phyloP scores from a whole-genome alignment of 2,329 filamentous ascomycete species.

The Microcera coccophila region DNA sequence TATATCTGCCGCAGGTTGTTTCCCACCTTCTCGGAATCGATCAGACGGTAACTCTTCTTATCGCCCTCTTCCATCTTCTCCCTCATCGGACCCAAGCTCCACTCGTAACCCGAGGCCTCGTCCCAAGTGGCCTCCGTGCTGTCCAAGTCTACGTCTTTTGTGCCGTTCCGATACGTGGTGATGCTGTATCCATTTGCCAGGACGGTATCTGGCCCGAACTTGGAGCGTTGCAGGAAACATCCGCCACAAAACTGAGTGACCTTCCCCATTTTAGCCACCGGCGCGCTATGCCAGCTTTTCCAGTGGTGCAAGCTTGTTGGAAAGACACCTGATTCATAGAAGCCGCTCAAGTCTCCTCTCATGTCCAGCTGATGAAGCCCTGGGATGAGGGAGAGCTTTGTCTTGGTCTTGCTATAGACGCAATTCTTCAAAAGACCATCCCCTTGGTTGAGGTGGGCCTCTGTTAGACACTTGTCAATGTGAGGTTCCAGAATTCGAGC shows the following conservation, averaged over 20 bases:
- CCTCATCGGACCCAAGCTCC: constrained; percentile 51
- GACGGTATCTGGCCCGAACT: constrained; percentile 44
- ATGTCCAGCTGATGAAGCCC: constrained; percentile 57
- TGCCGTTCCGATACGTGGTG: constrained; percentile 42
- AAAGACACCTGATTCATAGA: constrained; percentile 55
- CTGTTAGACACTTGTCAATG: constrained; percentile 45
- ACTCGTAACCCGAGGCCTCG: constrained; percentile 46
- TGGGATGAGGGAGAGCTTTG: constrained; percentile 52
- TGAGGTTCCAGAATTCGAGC: constrained; percentile 44
- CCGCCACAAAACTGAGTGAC: constrained; percentile 53
- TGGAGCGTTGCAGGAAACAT: constrained; percentile 56
- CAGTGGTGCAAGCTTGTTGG: constrained; percentile 60
- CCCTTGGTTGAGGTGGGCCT: constrained; percentile 35
- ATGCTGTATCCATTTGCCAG: constrained; percentile 59
- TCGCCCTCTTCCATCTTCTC: constrained; percentile 30
- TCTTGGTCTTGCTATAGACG: constrained; percentile 51
- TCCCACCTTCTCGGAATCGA: constrained; percentile 40
- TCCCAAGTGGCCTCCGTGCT: constrained; percentile 55
- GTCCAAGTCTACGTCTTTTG: constrained; percentile 39
- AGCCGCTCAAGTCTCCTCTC: constrained; percentile 51
- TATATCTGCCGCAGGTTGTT: constrained; percentile 54
- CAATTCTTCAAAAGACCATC: constrained; percentile 57
- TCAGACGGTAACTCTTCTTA: constrained; percentile 51
- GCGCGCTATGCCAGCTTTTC: constrained; percentile 56
- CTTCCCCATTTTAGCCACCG: constrained; percentile 47